phyloP scores from a whole-genome alignment of 139 green algal genomes.

The Ulvella scutata region DNA sequence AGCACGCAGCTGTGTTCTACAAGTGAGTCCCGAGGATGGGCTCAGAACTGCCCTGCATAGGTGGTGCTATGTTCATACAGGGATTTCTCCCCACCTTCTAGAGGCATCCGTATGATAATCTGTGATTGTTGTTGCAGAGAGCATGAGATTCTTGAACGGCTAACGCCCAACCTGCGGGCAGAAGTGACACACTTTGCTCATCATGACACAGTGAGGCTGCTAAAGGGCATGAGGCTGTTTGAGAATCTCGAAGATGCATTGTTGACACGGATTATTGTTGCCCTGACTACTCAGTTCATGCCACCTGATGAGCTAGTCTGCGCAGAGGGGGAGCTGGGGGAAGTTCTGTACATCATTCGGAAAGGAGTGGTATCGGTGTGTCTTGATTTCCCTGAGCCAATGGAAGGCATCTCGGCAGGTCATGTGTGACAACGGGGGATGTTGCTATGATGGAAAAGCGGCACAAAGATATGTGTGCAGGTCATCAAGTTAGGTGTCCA shows the following conservation, averaged over 20 bases:
- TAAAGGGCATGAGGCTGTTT: background rate
- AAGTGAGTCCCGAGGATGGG: too few species aligned
- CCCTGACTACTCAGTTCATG: background rate
- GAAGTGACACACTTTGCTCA: background rate
- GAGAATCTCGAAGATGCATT: background rate
- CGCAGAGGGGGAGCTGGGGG: background rate
- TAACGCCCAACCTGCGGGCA: background rate
- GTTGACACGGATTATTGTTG: background rate
- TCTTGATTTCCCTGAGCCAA: background rate
- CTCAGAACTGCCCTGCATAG: too few species aligned
- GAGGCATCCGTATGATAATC: too few species aligned
- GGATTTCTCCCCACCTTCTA: too few species aligned
- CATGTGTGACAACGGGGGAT: background rate
- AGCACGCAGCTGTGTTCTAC: slow-evolving; percentile 2
- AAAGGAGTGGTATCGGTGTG: background rate
- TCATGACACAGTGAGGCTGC: background rate
- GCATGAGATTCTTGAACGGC: background rate
- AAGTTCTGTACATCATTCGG: background rate
- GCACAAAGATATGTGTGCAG: background rate
- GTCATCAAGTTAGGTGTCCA: background rate
- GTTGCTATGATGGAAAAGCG: background rate
- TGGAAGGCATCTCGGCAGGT: background rate
- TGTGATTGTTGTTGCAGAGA: too few species aligned
- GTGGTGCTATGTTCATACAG: too few species aligned
- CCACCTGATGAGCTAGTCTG: background rate